These are phyloP conservation scores for Gardenia jasminoides DNA, from an alignment of 257 asterid genomes.

Conservation along the genomic window DNA sequence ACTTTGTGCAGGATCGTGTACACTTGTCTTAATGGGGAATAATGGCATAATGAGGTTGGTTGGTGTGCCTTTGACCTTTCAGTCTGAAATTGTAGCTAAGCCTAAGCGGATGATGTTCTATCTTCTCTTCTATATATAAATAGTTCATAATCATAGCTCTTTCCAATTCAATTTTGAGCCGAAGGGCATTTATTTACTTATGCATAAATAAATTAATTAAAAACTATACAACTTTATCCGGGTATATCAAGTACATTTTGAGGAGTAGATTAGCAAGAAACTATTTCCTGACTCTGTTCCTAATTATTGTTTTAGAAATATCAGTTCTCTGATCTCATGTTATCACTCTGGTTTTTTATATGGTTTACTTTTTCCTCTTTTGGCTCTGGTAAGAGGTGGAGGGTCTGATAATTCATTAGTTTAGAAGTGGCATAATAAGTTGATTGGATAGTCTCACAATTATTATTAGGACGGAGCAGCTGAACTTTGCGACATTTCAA, in stretches of 20 bases:
- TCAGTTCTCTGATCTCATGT: not conserved
- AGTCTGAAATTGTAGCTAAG: not conserved
- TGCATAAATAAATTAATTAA: too few species aligned
- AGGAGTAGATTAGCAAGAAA: not conserved
- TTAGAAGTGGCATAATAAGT: slow-evolving; percentile 1
- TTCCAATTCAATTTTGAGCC: not conserved
- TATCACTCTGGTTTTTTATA: not conserved
- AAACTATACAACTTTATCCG: too few species aligned
- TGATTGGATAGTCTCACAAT: not conserved
- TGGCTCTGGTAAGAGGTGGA: not conserved
- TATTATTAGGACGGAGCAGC: slow-evolving; percentile 8
- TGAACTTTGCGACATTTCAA: slow-evolving; percentile 1
- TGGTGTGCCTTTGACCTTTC: slow-evolving; percentile 1
- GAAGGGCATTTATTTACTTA: too few species aligned
- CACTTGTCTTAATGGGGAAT: slow-evolving; percentile 25
- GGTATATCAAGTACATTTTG: too few species aligned
- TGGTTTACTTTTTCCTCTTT: not conserved
- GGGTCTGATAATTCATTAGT: not conserved
- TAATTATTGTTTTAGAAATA: not conserved
- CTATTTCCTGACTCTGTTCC: too few species aligned
- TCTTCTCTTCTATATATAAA: not conserved
- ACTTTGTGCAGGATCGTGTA: not conserved
- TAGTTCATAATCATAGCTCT: not conserved
- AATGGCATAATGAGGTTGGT: slow-evolving; percentile 11
- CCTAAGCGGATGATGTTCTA: not conserved